Percentiles rank a stretch among this genome's conserved stretches.
Evolutionary conservation across 345 rosid species (phyloP).

Genomic region (Euphorbia pulcherrima): DNA sequence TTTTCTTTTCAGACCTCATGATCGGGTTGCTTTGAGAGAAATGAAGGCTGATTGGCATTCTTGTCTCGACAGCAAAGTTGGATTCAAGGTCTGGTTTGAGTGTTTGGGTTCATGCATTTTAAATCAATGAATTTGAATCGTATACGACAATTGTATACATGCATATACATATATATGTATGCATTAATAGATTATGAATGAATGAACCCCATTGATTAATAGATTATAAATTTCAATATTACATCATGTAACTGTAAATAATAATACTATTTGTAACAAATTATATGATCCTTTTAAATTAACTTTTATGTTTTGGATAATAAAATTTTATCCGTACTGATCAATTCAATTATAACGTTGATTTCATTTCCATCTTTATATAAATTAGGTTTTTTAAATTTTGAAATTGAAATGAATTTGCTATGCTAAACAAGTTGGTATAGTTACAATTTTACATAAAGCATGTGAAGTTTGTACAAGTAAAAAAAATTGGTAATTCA

Average conservation of each 20-base stretch:
- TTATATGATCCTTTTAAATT: neutral
- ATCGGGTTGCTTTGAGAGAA: slow-evolving; percentile 80
- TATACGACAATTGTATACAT: neutral
- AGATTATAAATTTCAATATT: too few species aligned
- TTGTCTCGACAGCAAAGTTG: slow-evolving; percentile 81
- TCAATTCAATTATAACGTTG: neutral
- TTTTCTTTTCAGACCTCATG: slow-evolving; percentile 74
- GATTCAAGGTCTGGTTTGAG: slow-evolving; percentile 67
- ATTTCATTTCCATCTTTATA: neutral
- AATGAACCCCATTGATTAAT: too few species aligned
- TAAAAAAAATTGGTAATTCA: neutral
- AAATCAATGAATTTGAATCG: too few species aligned
- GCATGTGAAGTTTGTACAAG: neutral
- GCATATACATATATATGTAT: neutral
- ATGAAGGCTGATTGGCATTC: slow-evolving; percentile 99
- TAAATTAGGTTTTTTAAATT: neutral
- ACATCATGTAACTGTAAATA: too few species aligned
- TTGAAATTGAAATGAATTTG: neutral
- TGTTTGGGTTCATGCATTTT: neutral
- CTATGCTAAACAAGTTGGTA: neutral
- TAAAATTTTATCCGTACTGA: too few species aligned
- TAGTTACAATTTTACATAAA: neutral
- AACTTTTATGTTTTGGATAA: too few species aligned
- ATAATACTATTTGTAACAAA: neutral
- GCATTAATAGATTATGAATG: neutral